Percentiles rank a stretch among this genome's conserved stretches.
Evolutionary conservation across 139 green algal genomes (phyloP).

Genomic region (Gonium pectorale): DNA sequence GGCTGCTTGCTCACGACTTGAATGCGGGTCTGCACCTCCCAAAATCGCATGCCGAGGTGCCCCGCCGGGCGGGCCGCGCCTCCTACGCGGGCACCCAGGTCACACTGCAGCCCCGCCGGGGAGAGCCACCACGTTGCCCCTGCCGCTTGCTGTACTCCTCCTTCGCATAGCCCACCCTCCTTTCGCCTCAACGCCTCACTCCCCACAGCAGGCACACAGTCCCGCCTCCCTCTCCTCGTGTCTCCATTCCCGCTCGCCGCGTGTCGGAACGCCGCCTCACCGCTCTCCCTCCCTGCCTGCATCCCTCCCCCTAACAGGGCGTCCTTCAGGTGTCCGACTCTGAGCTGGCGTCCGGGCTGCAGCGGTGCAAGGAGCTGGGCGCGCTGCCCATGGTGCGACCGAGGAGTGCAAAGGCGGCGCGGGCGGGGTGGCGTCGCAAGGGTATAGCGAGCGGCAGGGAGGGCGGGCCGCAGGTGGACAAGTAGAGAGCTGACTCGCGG

Average conservation of each 20-base stretch:
- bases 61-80: no score
- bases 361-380: conserved; percentile 87
- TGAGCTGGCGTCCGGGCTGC: conserved; percentile 86
- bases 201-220: neutral
- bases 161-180: neutral
- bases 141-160: no score
- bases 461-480: no score
- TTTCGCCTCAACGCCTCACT: neutral
- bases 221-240: neutral
- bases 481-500: no score
- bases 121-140: no score
- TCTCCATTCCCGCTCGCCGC: neutral
- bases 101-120: no score
- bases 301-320: conserved; percentile 52
- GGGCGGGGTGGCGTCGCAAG: no score
- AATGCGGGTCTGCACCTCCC: no score
- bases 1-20: no score
- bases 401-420: neutral
- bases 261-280: neutral
- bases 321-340: conserved; percentile 80
- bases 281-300: neutral
- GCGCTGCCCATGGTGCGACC: conserved; percentile 83
- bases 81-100: no score
- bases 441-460: no score
- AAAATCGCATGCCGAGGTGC: no score